phyloP scores from a whole-genome alignment of 106 monocot species.

The Cymbidium sinense region DNA sequence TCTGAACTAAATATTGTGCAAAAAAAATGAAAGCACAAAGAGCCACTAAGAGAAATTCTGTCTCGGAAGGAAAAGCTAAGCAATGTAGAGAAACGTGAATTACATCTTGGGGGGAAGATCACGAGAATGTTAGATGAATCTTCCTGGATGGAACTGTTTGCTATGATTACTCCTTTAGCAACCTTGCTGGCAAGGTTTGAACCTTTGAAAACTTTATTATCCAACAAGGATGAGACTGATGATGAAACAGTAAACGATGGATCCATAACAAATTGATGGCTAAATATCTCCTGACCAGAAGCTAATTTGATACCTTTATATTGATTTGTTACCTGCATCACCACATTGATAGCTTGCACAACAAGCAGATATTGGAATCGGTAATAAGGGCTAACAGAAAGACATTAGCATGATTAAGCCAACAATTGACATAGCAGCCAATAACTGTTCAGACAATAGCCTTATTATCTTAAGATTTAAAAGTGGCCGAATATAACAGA shows the following conservation, averaged over 20 bases:
- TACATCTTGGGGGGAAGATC: constrained; percentile 84
- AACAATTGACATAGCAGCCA: background rate
- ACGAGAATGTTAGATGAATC: constrained; percentile 63
- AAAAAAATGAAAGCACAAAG: background rate
- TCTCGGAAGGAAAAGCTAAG: background rate
- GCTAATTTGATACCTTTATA: constrained; percentile 63
- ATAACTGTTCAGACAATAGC: background rate
- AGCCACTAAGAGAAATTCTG: background rate
- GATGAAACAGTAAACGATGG: constrained; percentile 43
- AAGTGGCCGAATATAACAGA: too few relatives aligned
- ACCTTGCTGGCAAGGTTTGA: constrained; percentile 24
- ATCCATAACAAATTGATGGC: constrained; percentile 53
- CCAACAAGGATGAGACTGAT: constrained; percentile 14
- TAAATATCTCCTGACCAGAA: constrained; percentile 75
- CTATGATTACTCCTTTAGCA: constrained; percentile 67
- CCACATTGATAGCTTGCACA: background rate
- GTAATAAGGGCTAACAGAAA: background rate
- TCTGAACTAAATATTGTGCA: background rate
- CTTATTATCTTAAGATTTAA: too few relatives aligned
- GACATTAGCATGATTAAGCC: background rate
- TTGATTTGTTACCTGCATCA: constrained; percentile 37
- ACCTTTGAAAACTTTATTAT: constrained; percentile 7
- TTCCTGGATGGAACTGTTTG: constrained; percentile 31
- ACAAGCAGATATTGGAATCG: background rate
- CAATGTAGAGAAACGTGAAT: background rate